Evolutionary conservation across 257 asterid species (phyloP).

Genomic region (Capsicum chinense): DNA sequence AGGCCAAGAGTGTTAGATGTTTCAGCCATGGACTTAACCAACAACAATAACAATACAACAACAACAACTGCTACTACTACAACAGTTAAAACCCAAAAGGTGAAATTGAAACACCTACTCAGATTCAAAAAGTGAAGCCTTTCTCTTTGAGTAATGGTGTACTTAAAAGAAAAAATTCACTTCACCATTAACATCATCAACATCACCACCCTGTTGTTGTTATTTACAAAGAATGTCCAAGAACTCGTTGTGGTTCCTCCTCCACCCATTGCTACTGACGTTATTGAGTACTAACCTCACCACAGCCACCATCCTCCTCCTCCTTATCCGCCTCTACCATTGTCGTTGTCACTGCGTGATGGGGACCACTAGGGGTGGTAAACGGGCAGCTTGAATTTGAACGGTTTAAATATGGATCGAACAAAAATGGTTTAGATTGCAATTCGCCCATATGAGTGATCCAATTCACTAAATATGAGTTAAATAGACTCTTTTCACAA

Average conservation of each 20-base stretch:
- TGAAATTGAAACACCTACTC: conserved; percentile 67
- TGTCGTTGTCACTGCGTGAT: background rate
- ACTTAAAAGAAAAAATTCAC: conserved; percentile 75
- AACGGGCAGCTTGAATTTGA: no score
- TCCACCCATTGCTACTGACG: conserved; percentile 50
- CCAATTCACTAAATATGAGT: no score
- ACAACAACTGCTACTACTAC: background rate
- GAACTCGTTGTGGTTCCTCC: conserved; percentile 38
- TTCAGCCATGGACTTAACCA: conserved; percentile 60
- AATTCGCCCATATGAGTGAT: no score
- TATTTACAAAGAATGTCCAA: conserved; percentile 83
- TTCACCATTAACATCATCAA: conserved; percentile 29
- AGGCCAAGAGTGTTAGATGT: conserved; percentile 37
- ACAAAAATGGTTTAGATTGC: no score
- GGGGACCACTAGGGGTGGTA: conserved; percentile 30
- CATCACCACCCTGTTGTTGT: conserved; percentile 58
- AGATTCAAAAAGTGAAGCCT: conserved; percentile 57
- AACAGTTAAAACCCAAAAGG: conserved; percentile 67
- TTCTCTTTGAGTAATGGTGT: conserved; percentile 75
- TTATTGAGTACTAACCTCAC: conserved; percentile 85
- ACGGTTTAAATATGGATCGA: no score
- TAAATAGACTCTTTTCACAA: no score
- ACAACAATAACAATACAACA: background rate
- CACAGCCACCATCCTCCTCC: conserved; percentile 90
- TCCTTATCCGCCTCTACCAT: conserved; percentile 25